phyloP scores from a whole-genome alignment of 768 basidiomycete genomes.

The Suillus subluteus region DNA sequence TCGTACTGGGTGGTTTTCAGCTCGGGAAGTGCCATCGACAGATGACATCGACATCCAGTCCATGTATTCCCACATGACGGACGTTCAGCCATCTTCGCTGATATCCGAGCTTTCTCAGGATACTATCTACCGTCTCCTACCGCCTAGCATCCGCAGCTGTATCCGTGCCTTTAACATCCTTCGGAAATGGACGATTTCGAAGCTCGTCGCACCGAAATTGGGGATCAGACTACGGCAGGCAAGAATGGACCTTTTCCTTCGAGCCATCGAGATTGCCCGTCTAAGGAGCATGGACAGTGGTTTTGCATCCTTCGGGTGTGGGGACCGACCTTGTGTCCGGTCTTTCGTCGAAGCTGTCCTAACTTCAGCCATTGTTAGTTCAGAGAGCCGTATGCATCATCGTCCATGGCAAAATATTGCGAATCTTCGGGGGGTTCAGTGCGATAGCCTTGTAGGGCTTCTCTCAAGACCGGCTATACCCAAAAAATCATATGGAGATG shows the following conservation, averaged over 20 bases:
- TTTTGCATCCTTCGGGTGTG: slow-evolving; percentile 37
- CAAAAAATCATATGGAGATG: slow-evolving; percentile 47
- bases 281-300: slow-evolving; percentile 54
- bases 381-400: slow-evolving; percentile 77
- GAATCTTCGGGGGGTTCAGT: slow-evolving; percentile 56
- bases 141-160: slow-evolving; percentile 75
- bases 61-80: slow-evolving; percentile 72
- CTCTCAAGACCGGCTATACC: slow-evolving; percentile 55
- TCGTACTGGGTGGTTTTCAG: slow-evolving; percentile 75
- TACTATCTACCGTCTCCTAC: slow-evolving; percentile 70
- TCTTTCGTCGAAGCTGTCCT: slow-evolving; percentile 83
- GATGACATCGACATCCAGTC: slow-evolving; percentile 81
- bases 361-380: slow-evolving; percentile 74
- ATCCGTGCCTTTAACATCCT: slow-evolving; percentile 76
- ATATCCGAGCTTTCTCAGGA: slow-evolving; percentile 75
- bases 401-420: slow-evolving; percentile 83
- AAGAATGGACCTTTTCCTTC: slow-evolving; percentile 73
- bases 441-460: slow-evolving; percentile 63
- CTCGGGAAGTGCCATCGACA: slow-evolving; percentile 53
- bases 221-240: slow-evolving; percentile 66
- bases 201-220: slow-evolving; percentile 65
- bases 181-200: slow-evolving; percentile 78
- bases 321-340: slow-evolving; percentile 67
- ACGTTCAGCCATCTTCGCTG: slow-evolving; percentile 72
- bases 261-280: slow-evolving; percentile 75